Evolutionary conservation across 202 grass and related monocot genomes (phyloP).

Genomic region (Bolboschoenoplectus hybrid): DNA sequence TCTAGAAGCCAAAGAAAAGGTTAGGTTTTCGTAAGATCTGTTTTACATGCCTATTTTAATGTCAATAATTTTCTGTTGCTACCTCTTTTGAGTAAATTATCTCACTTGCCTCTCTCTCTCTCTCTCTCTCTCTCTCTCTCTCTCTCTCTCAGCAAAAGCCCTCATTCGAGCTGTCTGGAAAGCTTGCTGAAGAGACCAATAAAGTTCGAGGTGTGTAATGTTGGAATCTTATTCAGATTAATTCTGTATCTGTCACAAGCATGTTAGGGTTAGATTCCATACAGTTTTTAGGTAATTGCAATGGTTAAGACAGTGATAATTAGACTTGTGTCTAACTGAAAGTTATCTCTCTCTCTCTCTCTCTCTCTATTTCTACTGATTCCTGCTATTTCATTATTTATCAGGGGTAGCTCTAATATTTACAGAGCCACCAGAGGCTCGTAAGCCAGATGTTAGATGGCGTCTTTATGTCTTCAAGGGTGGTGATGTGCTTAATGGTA

Average conservation of each 20-base stretch:
- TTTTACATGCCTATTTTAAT: not conserved
- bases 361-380: not conserved
- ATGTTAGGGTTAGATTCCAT: not conserved
- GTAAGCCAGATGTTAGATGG: conserved; percentile 83
- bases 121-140: conserved; percentile 28
- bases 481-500: conserved; percentile 83
- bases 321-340: not conserved
- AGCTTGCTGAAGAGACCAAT: not conserved
- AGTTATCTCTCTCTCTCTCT: not conserved
- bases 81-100: conserved; percentile 10
- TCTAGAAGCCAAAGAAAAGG: conserved; percentile 89
- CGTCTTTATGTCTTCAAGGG: conserved; percentile 90
- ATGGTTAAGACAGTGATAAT: conserved; percentile 21
- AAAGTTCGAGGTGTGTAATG: not conserved
- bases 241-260: not conserved
- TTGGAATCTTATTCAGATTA: conserved; percentile 34
- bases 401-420: conserved; percentile 84
- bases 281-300: not conserved
- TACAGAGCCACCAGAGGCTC: conserved; percentile 78
- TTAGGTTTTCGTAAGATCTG: conserved; percentile 25
- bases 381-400: conserved; percentile 31
- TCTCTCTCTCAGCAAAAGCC: conserved; percentile 68
- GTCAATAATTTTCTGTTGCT: conserved; percentile 16
- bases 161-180: conserved; percentile 46
- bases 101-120: not conserved